Evolutionary conservation across 768 basidiomycete species (phyloP).

Genomic region (Clitopilus hobsonii): DNA sequence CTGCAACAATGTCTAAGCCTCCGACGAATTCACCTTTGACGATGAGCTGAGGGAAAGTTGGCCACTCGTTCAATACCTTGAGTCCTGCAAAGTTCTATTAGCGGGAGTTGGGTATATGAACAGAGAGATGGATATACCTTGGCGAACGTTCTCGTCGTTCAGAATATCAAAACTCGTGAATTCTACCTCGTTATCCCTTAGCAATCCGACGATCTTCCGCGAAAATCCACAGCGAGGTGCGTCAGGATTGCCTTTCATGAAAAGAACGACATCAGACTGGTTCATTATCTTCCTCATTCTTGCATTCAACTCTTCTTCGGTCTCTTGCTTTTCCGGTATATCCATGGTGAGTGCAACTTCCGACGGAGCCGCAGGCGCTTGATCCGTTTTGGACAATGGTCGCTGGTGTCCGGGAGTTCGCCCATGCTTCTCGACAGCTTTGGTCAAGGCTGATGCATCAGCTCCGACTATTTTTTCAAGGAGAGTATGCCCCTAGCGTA

Average conservation of each 20-base stretch:
- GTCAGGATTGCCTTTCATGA: slow-evolving; percentile 87
- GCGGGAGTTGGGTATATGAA: neutral
- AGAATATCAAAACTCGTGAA: slow-evolving; percentile 85
- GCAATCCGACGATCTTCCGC: slow-evolving; percentile 61
- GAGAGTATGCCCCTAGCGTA: slow-evolving; percentile 77
- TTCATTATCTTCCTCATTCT: slow-evolving; percentile 74
- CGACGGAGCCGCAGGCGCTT: slow-evolving; percentile 29
- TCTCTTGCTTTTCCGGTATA: slow-evolving; percentile 35
- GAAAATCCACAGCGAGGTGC: slow-evolving; percentile 85
- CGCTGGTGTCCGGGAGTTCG: slow-evolving; percentile 30
- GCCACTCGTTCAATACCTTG: slow-evolving; percentile 83
- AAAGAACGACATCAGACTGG: slow-evolving; percentile 72
- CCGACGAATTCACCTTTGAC: slow-evolving; percentile 90
- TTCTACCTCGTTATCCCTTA: slow-evolving; percentile 57
- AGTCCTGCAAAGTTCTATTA: slow-evolving; percentile 37
- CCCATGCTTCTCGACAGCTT: slow-evolving; percentile 33
- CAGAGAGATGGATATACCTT: slow-evolving; percentile 44
- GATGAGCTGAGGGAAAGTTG: slow-evolving; percentile 84
- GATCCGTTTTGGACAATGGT: slow-evolving; percentile 43
- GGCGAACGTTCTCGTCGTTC: slow-evolving; percentile 73
- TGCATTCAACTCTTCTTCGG: slow-evolving; percentile 58
- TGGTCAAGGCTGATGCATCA: slow-evolving; percentile 62
- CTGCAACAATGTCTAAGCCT: slow-evolving; percentile 89
- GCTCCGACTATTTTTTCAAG: slow-evolving; percentile 77
- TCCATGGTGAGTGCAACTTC: slow-evolving; percentile 10